A percentile compares a stretch with the other conserved stretches of the same genome.
Evolutionary conservation across 2,329 filamentous ascomycete species (phyloP).

Genomic region (Hysterium pulicare): DNA sequence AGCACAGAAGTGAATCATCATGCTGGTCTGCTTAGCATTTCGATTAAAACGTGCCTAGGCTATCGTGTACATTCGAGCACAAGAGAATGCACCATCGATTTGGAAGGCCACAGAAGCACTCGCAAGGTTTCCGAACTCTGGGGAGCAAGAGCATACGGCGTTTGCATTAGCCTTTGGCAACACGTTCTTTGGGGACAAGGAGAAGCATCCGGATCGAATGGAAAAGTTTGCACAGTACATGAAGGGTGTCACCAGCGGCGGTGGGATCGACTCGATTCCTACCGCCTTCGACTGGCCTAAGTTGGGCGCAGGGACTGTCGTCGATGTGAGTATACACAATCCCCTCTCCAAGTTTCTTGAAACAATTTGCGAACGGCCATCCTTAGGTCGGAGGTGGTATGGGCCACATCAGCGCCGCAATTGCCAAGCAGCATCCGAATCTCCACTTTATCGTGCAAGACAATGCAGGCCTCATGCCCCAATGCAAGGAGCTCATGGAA

Average conservation of each 20-base stretch:
- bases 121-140: neutral
- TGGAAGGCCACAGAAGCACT: neutral
- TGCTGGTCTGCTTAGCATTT: no score
- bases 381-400: neutral
- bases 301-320: neutral
- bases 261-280: neutral
- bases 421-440: neutral
- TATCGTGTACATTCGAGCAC: neutral
- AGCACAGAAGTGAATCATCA: no score
- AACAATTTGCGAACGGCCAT: no score
- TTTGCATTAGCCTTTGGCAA: neutral
- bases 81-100: neutral
- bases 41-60: no score
- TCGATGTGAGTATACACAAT: neutral
- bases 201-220: neutral
- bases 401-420: neutral
- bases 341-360: no score
- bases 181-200: neutral
- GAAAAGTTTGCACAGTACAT: neutral
- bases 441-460: conserved; percentile 8
- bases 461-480: neutral
- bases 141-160: neutral
- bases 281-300: neutral
- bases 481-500: conserved; percentile 4
- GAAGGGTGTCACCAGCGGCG: neutral